Base-by-base conservation (phyloP, 257 asterid species). In the Przewalskia tangutica region DNA sequence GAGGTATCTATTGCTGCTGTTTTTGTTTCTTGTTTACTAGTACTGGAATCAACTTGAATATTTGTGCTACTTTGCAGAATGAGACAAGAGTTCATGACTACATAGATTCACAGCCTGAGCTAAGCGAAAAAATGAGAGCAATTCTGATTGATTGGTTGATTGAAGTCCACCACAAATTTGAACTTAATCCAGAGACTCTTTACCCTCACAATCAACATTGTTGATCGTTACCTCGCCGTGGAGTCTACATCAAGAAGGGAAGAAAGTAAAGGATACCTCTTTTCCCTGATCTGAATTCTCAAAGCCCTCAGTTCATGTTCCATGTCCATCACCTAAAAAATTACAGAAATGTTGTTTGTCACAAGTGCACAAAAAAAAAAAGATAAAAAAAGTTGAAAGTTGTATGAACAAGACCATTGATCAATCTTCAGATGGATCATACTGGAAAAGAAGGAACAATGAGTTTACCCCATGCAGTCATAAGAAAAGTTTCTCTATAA, bases 281-380 rank as follows among this genome's bases (percentile, higher is more conserved):
- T 90, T 90, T 92, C 97, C 82, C 88, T 86, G 70, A 94, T 92
- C 85, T 91, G 98, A 83, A 89, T 85, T 85, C 97, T 90, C 83
- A 95, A 88, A 42, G 93, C 99, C 73, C 91, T 92, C 76, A 95
- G 91, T 84, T 95, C 98, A 63, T 92, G 94, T 83, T 95, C 97
- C 99, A 94, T 94, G 89, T 94, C 99, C 84, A 90, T 92, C 58
- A 95, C 98, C 99, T 95, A 81, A 85, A 88, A 27, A 71, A 48
- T 68, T 34, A 59, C 13, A n/a, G 54, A 18, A 11, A 68, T 8
- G 23, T 53, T 18, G 12, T 81, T 40, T 46, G 48, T 14, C 7
- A 7, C 36, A 76, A 65, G 80, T 77, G 46, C 76, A 54, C 54
- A n/a, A n/a, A n/a, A n/a, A 51, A 12, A 6, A 75, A 48, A 79